Evolutionary conservation across 257 asterid species (phyloP), one percentile per base, ranked within the genome.

Genomic region (Nicotiana tomentosiformis): DNA sequence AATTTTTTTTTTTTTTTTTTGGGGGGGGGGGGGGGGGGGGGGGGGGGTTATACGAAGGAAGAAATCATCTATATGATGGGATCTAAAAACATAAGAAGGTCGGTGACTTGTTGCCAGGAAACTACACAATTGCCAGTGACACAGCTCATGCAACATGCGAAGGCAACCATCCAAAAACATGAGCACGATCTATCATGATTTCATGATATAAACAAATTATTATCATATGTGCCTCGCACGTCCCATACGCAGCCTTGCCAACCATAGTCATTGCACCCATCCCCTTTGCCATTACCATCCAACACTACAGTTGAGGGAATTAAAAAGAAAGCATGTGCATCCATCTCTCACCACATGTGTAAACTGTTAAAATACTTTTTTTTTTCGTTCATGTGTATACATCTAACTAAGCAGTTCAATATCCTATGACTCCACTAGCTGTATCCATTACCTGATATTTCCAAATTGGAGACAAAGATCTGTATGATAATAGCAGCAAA

Each of bases 71-170:
- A 32, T 56, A 51, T 16, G 55, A 51, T 74, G n/a, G 20, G 10
- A 68, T 68, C 77, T 62, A 29, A 68, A 68, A 49, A 37, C 12
- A 51, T 30, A 12, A 17, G 7, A 79, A 39, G 46, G 83, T 39
- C 62, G 76, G 83, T 80, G 83, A 66, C 60, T 30, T 3, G 43
- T 80, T 62, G 37, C 83, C 43, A 62, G 76, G 83, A 80, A 80
- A 66, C 83, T 37, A 51, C 46, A 76, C 26, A 76, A 76, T 7
- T 51, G 65, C 9, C 7, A 76, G 64, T 29, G 80, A 76, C 80
- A 76, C 80, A 76, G 80, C 46, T 76, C 29, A 76, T 76, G 80
- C 65, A 76, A 35, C 51, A 66, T 16, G 76, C 14, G 3, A 67
- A 67, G 77, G 53, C 53, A 67, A 74, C 46, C 53, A 76, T 76